Conservation (phyloP, 148 eudicot species). For the Spergularia marina region DNA sequence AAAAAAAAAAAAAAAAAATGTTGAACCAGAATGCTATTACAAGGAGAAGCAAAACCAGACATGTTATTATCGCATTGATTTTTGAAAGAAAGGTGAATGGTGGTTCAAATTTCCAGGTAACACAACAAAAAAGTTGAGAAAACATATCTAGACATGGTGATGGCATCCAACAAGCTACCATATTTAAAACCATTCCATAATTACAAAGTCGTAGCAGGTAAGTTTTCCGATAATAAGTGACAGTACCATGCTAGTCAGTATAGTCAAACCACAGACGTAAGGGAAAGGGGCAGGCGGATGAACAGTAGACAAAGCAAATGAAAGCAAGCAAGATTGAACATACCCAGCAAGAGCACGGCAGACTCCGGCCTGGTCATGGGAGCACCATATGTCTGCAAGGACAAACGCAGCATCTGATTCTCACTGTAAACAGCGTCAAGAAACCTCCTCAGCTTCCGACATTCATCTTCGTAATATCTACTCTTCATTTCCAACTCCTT, state of each 20-base stretch:
- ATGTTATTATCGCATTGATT: no score
- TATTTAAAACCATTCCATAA: no score
- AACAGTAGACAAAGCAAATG: background rate
- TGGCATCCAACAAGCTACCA: no score
- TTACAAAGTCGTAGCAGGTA: background rate
- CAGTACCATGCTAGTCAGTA: background rate
- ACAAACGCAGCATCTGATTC: slow-evolving; percentile 79
- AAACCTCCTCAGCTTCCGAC: slow-evolving; percentile 74
- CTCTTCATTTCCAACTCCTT: slow-evolving; percentile 85
- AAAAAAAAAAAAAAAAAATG: no score
- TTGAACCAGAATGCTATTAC: no score
- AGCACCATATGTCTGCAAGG: slow-evolving; percentile 67
- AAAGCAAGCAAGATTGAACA: slow-evolving; percentile 14
- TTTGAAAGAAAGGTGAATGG: no score
- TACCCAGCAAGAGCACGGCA: slow-evolving; percentile 99
- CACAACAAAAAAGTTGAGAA: no score
- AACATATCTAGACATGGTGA: no score
- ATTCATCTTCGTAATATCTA: slow-evolving; percentile 81
- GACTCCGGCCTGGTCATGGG: slow-evolving; percentile 96
- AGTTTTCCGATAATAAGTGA: background rate
- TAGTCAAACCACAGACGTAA: background rate
- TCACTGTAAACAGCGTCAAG: slow-evolving; percentile 85
- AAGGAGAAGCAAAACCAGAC: no score
- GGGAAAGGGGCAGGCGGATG: background rate
- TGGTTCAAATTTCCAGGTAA: no score